These are phyloP conservation scores for Rhizopogon roseolus DNA, from an alignment of 768 basidiomycete species.

Conservation along the genomic window DNA sequence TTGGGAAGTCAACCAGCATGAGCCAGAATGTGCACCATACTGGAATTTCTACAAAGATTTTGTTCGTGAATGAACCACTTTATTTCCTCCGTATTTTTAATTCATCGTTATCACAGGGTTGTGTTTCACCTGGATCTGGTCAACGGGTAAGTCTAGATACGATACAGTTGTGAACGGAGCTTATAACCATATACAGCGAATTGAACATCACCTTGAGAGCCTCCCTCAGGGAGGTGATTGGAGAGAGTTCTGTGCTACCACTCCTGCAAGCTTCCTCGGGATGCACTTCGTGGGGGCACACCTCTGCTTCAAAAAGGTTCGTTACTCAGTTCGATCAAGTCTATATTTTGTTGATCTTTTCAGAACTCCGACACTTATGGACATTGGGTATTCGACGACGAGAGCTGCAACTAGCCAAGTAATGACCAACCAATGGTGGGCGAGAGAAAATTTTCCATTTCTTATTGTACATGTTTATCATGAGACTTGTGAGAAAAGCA, in stretches of 20 bases:
- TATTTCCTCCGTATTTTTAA: background rate
- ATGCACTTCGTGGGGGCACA: conserved; percentile 21
- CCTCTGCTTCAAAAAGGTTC: conserved; percentile 16
- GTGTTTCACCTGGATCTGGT: background rate
- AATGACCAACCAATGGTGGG: background rate
- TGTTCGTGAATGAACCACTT: background rate
- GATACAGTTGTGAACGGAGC: background rate
- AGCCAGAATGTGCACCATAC: conserved; percentile 20
- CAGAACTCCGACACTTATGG: conserved; percentile 18
- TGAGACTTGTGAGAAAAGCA: no score
- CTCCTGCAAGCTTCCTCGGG: conserved; percentile 20
- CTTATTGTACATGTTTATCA: no score
- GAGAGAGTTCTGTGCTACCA: conserved; percentile 29
- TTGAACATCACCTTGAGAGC: conserved; percentile 25
- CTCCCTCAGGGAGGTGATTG: conserved; percentile 23
- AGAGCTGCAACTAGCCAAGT: conserved; percentile 4
- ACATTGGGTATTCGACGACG: conserved; percentile 20
- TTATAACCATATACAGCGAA: conserved; percentile 11
- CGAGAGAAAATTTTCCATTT: no score
- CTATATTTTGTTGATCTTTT: background rate
- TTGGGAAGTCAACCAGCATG: conserved; percentile 20
- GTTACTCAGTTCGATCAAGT: background rate
- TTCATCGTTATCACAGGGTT: background rate
- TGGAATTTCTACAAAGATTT: conserved; percentile 23
- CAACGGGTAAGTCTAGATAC: background rate